Base-by-base conservation (phyloP, 306 rosid species). In the Inga leiocalycina region DNA sequence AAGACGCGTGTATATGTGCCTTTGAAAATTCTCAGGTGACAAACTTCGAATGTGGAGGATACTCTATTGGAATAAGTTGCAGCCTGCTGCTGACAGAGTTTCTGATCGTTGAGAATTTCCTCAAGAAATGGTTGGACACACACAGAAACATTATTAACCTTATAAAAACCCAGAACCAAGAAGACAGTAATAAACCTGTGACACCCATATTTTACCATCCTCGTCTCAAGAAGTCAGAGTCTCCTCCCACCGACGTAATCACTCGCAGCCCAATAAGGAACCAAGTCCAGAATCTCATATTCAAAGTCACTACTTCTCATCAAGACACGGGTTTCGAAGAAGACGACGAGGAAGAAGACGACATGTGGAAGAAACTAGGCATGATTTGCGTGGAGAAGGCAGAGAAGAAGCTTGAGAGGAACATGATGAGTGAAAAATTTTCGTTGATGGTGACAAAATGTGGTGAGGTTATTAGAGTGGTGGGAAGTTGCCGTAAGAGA, bases 1-100 rank as follows among this genome's bases (percentile, higher is more conserved):
- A 54, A 51, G 61, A 54, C 11, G 27, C n/a, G 3, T 49, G 4
- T 57, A 6, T 57, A 19, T 7, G 12, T 57, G 64, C 1, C 19
- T 64, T 64, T 64, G 8, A 30, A 39, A 64, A 27, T 77, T 70
- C 4, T 32, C 73, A 90, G 91, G 90, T 87, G 74, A 88, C 94
- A 2, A 85, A 78, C 2, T 87, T 90, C 49, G 79, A 73, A 11
- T 88, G 92, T 85, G 88, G 92, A 68, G 94, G 90, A 59, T 85
- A 86, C 69, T 39, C 90, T 1, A 19, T 90, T 32, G 91, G 93
- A 57, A 85, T 88, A 27, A 88, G 90, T 69, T 88, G 89, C 32
- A 90, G 93, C 77, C 71, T 90, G 32, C 83, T 88, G 4, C 61
- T 90, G 13, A 82, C 87, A 43, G 91, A 90, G 32, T 66, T 74